Base-by-base conservation (phyloP, 2,329 filamentous ascomycete genomes). In the Parascedosporium putredinis region DNA sequence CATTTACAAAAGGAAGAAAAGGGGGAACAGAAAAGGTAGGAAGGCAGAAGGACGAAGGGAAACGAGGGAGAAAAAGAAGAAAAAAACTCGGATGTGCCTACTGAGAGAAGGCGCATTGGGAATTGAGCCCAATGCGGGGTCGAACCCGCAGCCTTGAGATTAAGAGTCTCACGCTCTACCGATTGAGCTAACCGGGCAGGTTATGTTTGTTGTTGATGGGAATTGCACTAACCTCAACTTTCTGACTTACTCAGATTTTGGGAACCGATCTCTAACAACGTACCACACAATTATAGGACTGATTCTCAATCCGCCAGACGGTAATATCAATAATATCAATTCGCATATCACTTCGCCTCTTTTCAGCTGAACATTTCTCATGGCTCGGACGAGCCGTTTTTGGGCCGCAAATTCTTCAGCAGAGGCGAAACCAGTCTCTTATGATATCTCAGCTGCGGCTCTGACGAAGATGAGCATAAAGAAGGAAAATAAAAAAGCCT, bases 81-180 rank as follows among this genome's bases (percentile, higher is more conserved):
- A 38, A 40, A 33, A 56, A 59, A 57, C 50, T 52, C 54, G 50
- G 40, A 56, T 52, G 51, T 45, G 42, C 24, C 42, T 45, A 16
- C 42, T 27, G 25, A 45, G n/a, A n/a, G 42, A 25, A 29, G 42
- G 24, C 42, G 42, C 42, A 45, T 25, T 29, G 42, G 38, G 38
- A 42, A 20, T 55, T 55, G 54, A 55, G 52, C 54, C 55, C 55
- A 53, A 51, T 54, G 62, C 60, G 63, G 64, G 63, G 62, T 65
- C 62, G 63, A 66, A 67, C 64, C 64, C 64, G 61, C 63, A 66
- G 61, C 64, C 63, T 66, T 66, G 62, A 65, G 64, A 67, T 66
- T 77, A 76, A 78, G 79, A 83, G 79, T 82, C 79, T 81, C 74
- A 82, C 79, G 79, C 78, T 83, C 79, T 83, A 82, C 76, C 75